Evolutionary conservation across 2,329 filamentous ascomycete genomes (phyloP).

Genomic region (Sporothrix phasma): DNA sequence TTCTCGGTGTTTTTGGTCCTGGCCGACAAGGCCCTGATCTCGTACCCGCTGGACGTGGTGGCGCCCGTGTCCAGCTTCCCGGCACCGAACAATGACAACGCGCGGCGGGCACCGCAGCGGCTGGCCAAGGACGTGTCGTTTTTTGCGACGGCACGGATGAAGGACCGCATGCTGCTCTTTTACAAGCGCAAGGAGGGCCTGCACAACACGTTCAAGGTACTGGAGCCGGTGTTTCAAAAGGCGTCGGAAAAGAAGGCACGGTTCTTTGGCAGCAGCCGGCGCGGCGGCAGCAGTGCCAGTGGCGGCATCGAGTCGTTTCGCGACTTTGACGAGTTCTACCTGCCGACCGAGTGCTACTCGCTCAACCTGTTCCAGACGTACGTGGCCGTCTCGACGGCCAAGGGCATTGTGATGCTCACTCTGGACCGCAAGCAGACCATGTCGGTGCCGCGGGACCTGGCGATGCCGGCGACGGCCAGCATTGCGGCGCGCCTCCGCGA

Average conservation of each 20-base stretch:
- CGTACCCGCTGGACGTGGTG: constrained; percentile 85
- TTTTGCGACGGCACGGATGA: constrained; percentile 94
- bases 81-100: constrained; percentile 56
- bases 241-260: constrained; percentile 73
- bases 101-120: constrained; percentile 80
- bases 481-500: constrained; percentile 77
- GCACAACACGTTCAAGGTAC: constrained; percentile 90
- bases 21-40: constrained; percentile 81
- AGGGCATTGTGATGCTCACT: constrained; percentile 91
- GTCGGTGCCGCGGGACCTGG: constrained; percentile 75
- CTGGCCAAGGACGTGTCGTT: constrained; percentile 90
- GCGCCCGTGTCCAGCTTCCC: constrained; percentile 53
- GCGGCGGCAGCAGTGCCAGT: constrained; percentile 46
- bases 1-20: constrained; percentile 90
- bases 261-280: constrained; percentile 48
- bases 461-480: constrained; percentile 65
- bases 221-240: constrained; percentile 93
- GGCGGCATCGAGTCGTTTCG: constrained; percentile 77
- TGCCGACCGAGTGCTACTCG: constrained; percentile 87
- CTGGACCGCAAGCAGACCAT: constrained; percentile 95
- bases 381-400: constrained; percentile 80
- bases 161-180: constrained; percentile 86
- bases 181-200: constrained; percentile 94
- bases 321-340: constrained; percentile 98
- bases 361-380: constrained; percentile 95